Evolutionary conservation across 1,284 basidiomycete genomes (phyloP), one percentile per base, ranked within the genome.

Genomic region (Irpex sp.): DNA sequence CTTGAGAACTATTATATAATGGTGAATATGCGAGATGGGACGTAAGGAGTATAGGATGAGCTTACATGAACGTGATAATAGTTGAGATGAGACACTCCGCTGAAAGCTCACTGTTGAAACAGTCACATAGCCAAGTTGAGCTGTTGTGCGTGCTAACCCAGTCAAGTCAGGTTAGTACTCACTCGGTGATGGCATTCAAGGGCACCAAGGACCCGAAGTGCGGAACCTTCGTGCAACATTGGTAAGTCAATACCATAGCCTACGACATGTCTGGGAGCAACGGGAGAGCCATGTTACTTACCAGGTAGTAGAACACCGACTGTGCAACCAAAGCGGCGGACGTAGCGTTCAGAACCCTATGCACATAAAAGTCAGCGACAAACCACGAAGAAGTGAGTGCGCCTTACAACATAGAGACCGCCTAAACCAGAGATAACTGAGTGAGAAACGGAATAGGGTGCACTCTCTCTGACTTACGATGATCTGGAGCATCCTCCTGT

Each of bases 21-120:
- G 11, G 47, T 17, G 44, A 47, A 47, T 13, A 26, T 26, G 2
- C 49, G 8, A 17, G 31, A 7, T 11, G 19, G 15, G 36, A 5
- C 38, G 31, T 2, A 49, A 5, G 13, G 26, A 3, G 31, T 26
- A 40, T 15, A 9, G 17, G 51, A n/a, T 7, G 13, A 67, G 11
- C 74, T 51, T 31, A 78, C 77, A 74, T 78, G 64, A 78, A 75
- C 1, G 76, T 78, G 26, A 79, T 76, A 15, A 76, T 66, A 3
- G 76, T 74, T 5, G 77, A 75, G 17, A 77, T 65, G 13, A 78
- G 68, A 61, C 78, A 79, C 68, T 79, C 78, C 51, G 72, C 71
- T 15, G 72, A 71, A 6, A 79, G 66, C 64, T 75, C 76, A 15
- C 77, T 79, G 44, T n/a, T 31, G 21, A 5, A 59, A 37, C 9